Conservation (phyloP, 441 rosid genomes). For the Raphanus hybrid region DNA sequence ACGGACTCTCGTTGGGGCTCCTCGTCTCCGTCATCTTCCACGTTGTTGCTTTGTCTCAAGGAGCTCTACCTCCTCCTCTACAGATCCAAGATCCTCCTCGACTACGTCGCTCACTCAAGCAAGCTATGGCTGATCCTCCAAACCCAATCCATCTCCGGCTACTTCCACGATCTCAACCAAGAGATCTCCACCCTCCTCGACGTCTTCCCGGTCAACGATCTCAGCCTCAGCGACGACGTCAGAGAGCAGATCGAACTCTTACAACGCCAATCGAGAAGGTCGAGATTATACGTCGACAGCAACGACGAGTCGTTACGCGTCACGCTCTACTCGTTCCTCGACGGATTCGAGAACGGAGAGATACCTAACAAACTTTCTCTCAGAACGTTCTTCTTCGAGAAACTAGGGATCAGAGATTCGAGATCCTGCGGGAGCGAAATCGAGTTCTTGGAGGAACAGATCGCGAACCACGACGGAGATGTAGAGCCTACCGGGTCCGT, state of each 20-base stretch:
- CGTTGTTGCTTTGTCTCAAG: conserved; percentile 70
- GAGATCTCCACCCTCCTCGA: conserved; percentile 88
- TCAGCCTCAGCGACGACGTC: conserved; percentile 67
- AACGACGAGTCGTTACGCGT: conserved; percentile 71
- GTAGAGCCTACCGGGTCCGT: conserved; percentile 80
- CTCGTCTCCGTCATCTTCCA: background rate
- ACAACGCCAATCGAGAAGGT: conserved; percentile 64
- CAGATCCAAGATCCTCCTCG: conserved; percentile 79
- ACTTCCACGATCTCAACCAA: conserved; percentile 90
- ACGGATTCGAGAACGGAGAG: conserved; percentile 66
- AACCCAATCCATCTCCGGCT: conserved; percentile 77
- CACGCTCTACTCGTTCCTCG: conserved; percentile 48
- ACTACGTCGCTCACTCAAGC: conserved; percentile 78
- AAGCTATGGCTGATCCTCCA: conserved; percentile 91
- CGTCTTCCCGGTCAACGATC: conserved; percentile 68
- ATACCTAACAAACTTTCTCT: conserved; percentile 52
- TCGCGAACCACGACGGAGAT: conserved; percentile 81
- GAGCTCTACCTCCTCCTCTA: conserved; percentile 84
- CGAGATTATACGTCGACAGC: conserved; percentile 62
- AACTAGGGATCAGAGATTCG: conserved; percentile 62
- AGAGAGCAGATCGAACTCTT: conserved; percentile 79
- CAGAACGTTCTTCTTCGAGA: conserved; percentile 61
- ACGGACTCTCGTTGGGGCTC: conserved; percentile 47
- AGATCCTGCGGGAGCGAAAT: conserved; percentile 67
- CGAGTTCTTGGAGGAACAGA: conserved; percentile 91